Base-by-base conservation (phyloP, 345 rosid species). In the Rhodamnia rubescens region DNA sequence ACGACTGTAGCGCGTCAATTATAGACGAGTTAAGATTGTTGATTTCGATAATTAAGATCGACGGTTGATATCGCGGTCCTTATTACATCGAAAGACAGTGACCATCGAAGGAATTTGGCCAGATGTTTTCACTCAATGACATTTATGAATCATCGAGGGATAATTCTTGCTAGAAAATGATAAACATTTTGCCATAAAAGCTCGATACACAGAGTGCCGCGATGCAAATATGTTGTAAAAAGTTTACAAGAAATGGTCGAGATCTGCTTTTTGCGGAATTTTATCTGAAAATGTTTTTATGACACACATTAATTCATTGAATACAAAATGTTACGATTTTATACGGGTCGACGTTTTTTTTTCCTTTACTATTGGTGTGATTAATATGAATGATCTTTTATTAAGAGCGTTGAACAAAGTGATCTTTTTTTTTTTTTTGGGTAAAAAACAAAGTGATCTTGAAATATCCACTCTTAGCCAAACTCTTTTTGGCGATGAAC, bases 131-230 rank as follows among this genome's bases (percentile, higher is more conserved):
- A 18, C 47, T 69, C 13, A 6, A 18, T 8, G 18, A 8, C 18
- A 32, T 18, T 3, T 2, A 18, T 36, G 20, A 32, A 8, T 2
- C 5, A 2, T 18, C 0, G 1, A 36, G 1, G 5, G 32, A 36
- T 36, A 12, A 0, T 4, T 69, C 22, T 32, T 36, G 22, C 1
- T 36, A 36, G 12, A 16, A 8, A 69, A 9, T 1, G 1, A 32
- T 0, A 8, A 2, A 32, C 9, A 15, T 7, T 4, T 61, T 61
- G 10, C 3, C 1, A 1, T 29, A 29, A 1, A 29, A 1, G 5
- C 16, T 61, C 11, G 0, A 15, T 16, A 16, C 20, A 32, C 8
- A 8, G 8, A 29, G 11, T 8, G 21, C 10, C 42, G 12, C 1
- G 24, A 16, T 11, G 29, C 21, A 9, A 10, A 8, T 4, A 18